Conservation (phyloP, 345 rosid genomes). For the Camelina hispida region DNA sequence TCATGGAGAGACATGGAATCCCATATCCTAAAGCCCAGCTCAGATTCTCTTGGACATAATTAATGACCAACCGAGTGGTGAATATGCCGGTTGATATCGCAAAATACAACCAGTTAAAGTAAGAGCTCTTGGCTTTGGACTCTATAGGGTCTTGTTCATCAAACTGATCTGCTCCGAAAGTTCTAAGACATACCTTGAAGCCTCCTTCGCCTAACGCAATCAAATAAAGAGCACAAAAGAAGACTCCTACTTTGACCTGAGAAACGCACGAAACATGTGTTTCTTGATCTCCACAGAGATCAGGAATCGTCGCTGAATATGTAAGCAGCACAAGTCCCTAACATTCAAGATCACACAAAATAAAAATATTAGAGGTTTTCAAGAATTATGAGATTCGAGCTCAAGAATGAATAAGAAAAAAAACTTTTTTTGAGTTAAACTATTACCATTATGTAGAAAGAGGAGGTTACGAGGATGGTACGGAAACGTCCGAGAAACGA, state of each 20-base stretch:
- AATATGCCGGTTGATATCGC: slow-evolving; percentile 14
- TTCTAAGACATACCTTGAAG: slow-evolving; percentile 37
- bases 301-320: slow-evolving; percentile 58
- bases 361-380: not conserved
- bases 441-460: slow-evolving; percentile 44
- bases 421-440: not conserved
- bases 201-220: slow-evolving; percentile 42
- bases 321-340: slow-evolving; percentile 68
- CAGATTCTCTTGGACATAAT: slow-evolving; percentile 37
- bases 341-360: not conserved
- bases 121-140: slow-evolving; percentile 36
- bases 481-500: slow-evolving; percentile 58
- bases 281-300: slow-evolving; percentile 39
- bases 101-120: slow-evolving; percentile 42
- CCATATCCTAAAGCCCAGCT: slow-evolving; percentile 39
- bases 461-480: slow-evolving; percentile 48
- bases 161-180: slow-evolving; percentile 47
- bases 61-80: slow-evolving; percentile 16
- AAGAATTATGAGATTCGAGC: too few relatives aligned
- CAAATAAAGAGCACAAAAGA: slow-evolving; percentile 39
- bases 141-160: slow-evolving; percentile 39
- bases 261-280: slow-evolving; percentile 35
- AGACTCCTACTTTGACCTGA: slow-evolving; percentile 36
- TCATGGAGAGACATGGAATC: slow-evolving; percentile 39
- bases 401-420: not conserved